These are phyloP conservation scores for Candida ortonii DNA, from an alignment of 805 yeast species.

Conservation along the genomic window DNA sequence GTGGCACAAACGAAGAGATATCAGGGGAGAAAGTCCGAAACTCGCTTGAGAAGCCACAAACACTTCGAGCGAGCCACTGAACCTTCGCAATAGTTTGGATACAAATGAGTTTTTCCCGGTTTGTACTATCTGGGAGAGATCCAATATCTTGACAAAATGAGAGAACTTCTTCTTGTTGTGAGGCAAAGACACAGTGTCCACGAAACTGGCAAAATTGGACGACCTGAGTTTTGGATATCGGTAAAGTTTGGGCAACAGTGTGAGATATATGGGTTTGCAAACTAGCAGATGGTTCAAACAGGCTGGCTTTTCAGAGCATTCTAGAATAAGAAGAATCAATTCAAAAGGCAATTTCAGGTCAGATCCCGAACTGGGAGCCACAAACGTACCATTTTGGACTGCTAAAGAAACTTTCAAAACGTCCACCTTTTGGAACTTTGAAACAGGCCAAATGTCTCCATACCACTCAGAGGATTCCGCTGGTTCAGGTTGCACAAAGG, in stretches of 20 bases:
- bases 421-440: constrained; percentile 51
- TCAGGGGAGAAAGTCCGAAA: constrained; percentile 86
- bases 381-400: constrained; percentile 25
- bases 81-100: constrained; percentile 75
- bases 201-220: constrained; percentile 68
- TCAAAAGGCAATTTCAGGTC: constrained; percentile 46
- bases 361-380: constrained; percentile 24
- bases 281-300: constrained; percentile 56
- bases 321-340: constrained; percentile 41
- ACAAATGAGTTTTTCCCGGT: constrained; percentile 89
- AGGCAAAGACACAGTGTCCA: constrained; percentile 53
- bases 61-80: constrained; percentile 58
- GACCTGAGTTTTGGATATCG: constrained; percentile 59
- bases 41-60: constrained; percentile 94
- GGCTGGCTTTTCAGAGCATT: constrained; percentile 31
- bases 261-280: constrained; percentile 55
- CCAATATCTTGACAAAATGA: constrained; percentile 58
- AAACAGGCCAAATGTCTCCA: constrained; percentile 43
- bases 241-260: constrained; percentile 67
- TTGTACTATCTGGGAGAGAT: constrained; percentile 78
- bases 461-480: constrained; percentile 13
- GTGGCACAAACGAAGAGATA: constrained; percentile 72
- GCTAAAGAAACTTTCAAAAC: constrained; percentile 36
- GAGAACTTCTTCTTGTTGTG: constrained; percentile 50
- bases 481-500: constrained; percentile 1